Base-by-base conservation (phyloP, 176 grass and related monocot species). In the Triticum aestivum region DNA sequence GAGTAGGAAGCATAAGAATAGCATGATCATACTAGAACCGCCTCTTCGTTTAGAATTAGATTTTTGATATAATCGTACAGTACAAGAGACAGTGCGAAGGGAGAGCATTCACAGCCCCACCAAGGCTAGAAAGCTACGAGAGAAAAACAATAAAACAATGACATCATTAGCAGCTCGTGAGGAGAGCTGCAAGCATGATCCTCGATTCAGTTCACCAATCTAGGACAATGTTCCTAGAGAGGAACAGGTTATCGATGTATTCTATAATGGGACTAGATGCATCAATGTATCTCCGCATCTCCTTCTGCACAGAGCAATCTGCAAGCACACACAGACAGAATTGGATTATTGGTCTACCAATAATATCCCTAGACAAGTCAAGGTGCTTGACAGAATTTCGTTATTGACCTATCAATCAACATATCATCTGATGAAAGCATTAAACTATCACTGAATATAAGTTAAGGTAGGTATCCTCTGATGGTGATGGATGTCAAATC, bases 241-340 rank as follows among this genome's bases (percentile, higher is more conserved):
- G 86, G 86, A 94, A 99, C 87, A 99, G 92, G 80, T 91, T 89
- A 73, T 99, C 94, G 52, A 99, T 99, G 89, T 99, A 94, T 41
- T 88, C 81, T 91, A 99, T 96, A 52, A 98, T 87, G 5, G 92
- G 97, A 77, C 85, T 91, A 51, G 88, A 96, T 30, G 93, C 91
- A 4, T 98, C 77, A 41, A 96, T 98, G 84, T 94, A 98, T 94
- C 94, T 90, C 92, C 83, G 89, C 97, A 99, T 99, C 84, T 96
- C 94, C 89, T 96, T 93, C 79, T 90, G 81, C 64, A 94, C 90
- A 32, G 97, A 90, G 63, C 68, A 84, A 91, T 99, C 94, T 99
- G 94, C 82, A 87, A 12, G 11, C 56, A 86, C 61, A 86, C 61
- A 84, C 33, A 52, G 47, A 52, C 5, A 51, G 1, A 17, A 29